Base-by-base conservation (phyloP, 208 protist species). In the Endotrypanum monterogeii region DNA sequence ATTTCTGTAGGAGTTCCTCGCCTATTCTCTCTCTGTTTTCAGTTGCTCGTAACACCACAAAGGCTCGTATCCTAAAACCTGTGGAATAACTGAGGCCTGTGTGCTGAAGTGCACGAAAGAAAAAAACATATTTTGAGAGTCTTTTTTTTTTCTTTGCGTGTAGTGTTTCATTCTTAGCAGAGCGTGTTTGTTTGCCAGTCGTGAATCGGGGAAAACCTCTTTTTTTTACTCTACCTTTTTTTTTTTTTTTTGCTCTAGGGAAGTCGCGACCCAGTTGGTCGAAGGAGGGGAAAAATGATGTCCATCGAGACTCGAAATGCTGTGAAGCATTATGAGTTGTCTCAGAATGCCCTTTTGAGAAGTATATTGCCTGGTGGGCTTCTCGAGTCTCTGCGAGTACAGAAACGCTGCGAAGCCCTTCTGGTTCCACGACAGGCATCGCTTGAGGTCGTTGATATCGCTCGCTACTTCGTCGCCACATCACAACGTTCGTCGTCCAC, bases 391-490 rank as follows among this genome's bases (percentile, higher is more conserved):
- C 37, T 78, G 14, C 60, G 70, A 46, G 71, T 83, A 28, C 56
- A 48, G 2, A 51, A 78, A 5, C 82, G 83, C 20, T 67, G 83
- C 56, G 86, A 94, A 55, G 80, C 86, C 3, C 71, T 94, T 8
- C 82, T 90, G 55, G 79, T 85, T 16, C 89, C 89, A 18, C 80
- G 79, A 12, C 77, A 92, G 76, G 67, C 79, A 3, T 86, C 81
- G 9, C 75, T 91, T 16, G 78, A 79, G 4, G 61, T 61, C 14
- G 66, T 65, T 30, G 68, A 77, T 14, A 61, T 92, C 23, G 30
- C 69, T 1, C 73, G 74, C 0, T 89, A 76, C 54, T 60, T 91
- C 6, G 30, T 58, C 8, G 71, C 84, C 0, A 71, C 56, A n/a
- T 55, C 56, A 30, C 66, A 66, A 62, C 57, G 35, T 50, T 54